Conservation (phyloP, 1,139 yeast genomes). For the Geotrichum carabidarum region DNA sequence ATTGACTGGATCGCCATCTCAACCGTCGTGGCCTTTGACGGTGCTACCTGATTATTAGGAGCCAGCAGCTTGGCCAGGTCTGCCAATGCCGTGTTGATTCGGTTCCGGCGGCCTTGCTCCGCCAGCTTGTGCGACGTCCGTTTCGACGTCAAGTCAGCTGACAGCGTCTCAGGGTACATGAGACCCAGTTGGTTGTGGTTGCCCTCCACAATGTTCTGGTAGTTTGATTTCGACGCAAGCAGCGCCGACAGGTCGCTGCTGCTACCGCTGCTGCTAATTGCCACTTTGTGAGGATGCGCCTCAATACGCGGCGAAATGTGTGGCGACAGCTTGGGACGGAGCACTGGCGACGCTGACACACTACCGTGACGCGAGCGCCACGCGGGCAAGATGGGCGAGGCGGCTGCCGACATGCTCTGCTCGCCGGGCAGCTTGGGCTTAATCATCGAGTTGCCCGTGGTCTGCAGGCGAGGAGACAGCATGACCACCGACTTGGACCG, state of each 20-base stretch:
- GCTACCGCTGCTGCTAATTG: conserved; percentile 5
- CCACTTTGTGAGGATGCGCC: conserved; percentile 14
- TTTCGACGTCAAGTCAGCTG: conserved; percentile 40
- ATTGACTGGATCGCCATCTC: conserved; percentile 79
- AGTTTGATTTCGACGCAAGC: conserved; percentile 41
- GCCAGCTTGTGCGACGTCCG: conserved; percentile 83
- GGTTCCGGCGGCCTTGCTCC: conserved; percentile 89
- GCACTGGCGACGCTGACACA: conserved; percentile 23
- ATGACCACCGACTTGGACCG: background rate
- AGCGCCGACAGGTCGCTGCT: conserved; percentile 31
- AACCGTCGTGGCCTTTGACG: conserved; percentile 91
- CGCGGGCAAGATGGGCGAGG: background rate
- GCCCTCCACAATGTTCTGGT: conserved; percentile 44
- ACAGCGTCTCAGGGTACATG: conserved; percentile 40
- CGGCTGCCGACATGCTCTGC: background rate
- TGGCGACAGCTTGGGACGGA: conserved; percentile 28
- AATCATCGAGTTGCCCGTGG: conserved; percentile 16
- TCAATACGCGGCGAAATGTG: conserved; percentile 22
- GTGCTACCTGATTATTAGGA: conserved; percentile 40
- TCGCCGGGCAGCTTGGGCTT: conserved; percentile 18
- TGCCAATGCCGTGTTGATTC: conserved; percentile 81
- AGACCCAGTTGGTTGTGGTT: conserved; percentile 41
- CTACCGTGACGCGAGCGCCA: conserved; percentile 19
- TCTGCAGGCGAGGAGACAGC: conserved; percentile 6
- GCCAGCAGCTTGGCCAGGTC: conserved; percentile 71